These are phyloP conservation scores for Neurospora sp. DNA, from an alignment of 2,329 filamentous ascomycete genomes.

Conservation along the genomic window DNA sequence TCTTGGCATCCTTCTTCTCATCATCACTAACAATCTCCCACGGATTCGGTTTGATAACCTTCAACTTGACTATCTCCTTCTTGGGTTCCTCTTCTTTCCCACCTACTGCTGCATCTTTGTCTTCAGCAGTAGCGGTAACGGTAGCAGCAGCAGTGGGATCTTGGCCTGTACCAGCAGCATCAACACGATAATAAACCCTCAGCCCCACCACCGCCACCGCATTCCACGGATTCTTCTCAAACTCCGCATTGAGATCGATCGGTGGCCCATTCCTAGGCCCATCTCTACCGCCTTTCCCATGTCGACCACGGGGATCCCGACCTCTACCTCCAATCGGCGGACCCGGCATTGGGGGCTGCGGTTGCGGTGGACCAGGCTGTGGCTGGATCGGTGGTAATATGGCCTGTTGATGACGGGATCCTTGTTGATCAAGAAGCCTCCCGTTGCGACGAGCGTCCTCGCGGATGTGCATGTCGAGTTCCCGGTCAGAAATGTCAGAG, in stretches of 20 bases:
- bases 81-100: not conserved
- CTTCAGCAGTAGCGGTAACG: not conserved
- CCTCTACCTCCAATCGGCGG: not conserved
- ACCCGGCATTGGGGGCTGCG: not conserved
- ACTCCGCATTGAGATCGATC: slow-evolving; percentile 33
- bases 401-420: not conserved
- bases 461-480: slow-evolving; percentile 19
- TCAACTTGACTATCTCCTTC: slow-evolving; percentile 17
- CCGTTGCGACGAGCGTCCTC: slow-evolving; percentile 4
- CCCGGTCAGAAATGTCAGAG: slow-evolving; percentile 21
- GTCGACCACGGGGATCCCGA: not conserved
- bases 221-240: slow-evolving; percentile 50
- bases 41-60: slow-evolving; percentile 19
- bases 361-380: not conserved
- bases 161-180: not conserved
- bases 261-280: not conserved
- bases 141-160: not conserved
- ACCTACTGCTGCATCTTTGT: not conserved
- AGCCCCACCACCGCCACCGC: slow-evolving; percentile 51
- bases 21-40: slow-evolving; percentile 13
- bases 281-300: not conserved
- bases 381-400: slow-evolving; percentile 1
- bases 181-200: slow-evolving; percentile 44
- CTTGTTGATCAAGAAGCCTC: not conserved
- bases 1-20: slow-evolving; percentile 30